Conservation (phyloP, 129 eudicot species). For the Apium graveolens region DNA sequence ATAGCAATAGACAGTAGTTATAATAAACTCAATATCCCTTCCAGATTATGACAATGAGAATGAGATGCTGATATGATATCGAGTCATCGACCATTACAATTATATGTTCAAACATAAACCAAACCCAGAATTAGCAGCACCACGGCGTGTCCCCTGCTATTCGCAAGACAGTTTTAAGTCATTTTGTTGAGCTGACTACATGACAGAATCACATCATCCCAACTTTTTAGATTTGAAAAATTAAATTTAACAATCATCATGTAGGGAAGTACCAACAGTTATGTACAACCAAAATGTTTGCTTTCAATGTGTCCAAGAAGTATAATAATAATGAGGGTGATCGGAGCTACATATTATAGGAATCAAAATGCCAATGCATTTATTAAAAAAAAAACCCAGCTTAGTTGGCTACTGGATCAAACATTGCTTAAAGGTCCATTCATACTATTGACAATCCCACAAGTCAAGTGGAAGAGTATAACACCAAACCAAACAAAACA, state of each 20-base stretch:
- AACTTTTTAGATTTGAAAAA: neutral
- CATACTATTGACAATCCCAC: neutral
- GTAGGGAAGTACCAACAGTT: constrained; percentile 1
- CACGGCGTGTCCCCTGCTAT: neutral
- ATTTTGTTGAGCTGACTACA: neutral
- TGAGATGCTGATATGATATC: neutral
- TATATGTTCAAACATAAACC: neutral
- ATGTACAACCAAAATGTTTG: neutral
- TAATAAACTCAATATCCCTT: neutral
- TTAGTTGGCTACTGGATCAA: neutral
- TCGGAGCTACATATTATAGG: neutral
- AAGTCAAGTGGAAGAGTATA: neutral
- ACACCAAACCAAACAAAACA: neutral
- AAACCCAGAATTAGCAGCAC: neutral
- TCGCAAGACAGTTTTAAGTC: neutral
- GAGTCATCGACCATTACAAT: neutral
- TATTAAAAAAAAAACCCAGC: neutral
- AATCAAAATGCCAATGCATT: neutral
- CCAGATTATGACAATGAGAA: neutral
- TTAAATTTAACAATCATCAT: neutral
- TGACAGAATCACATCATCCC: neutral
- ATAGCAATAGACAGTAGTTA: neutral
- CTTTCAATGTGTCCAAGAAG: neutral
- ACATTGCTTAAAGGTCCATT: neutral
- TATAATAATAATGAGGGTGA: neutral